Evolutionary conservation across 2,329 filamentous ascomycete species (phyloP).

Genomic region (Monosporascus sp.): DNA sequence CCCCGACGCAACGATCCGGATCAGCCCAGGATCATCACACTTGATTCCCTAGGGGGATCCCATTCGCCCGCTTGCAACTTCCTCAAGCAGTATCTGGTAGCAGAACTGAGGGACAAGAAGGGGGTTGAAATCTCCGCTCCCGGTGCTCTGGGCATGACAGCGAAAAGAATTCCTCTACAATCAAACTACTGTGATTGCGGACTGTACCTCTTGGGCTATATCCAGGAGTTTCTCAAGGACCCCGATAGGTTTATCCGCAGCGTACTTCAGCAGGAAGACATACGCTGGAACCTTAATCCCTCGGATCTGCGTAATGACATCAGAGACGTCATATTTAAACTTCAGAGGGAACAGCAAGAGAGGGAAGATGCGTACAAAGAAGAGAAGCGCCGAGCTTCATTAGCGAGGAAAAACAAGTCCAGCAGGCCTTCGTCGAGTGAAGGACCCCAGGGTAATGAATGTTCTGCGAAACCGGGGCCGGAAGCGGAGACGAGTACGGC

Average conservation of each 20-base stretch:
- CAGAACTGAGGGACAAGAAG: conserved; percentile 65
- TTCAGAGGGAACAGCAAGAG: conserved; percentile 55
- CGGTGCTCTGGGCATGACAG: conserved; percentile 53
- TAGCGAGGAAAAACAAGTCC: conserved; percentile 7
- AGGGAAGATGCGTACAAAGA: conserved; percentile 34
- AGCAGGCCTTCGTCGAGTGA: neutral
- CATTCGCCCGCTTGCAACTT: conserved; percentile 61
- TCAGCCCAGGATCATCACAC: conserved; percentile 71
- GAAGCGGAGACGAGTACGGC: neutral
- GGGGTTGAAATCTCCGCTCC: conserved; percentile 24
- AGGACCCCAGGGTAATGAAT: neutral
- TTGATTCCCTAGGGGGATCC: conserved; percentile 73
- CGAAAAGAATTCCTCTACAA: conserved; percentile 72
- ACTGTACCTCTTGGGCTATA: conserved; percentile 77
- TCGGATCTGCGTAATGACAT: conserved; percentile 60
- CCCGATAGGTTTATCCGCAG: conserved; percentile 66
- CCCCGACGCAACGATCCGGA: conserved; percentile 41
- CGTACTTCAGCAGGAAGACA: conserved; percentile 55
- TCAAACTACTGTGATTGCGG: conserved; percentile 87
- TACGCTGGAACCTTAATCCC: conserved; percentile 50
- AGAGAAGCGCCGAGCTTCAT: conserved; percentile 22
- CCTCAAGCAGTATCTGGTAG: conserved; percentile 71
- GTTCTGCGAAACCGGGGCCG: neutral
- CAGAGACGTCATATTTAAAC: conserved; percentile 58
- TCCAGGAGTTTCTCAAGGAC: conserved; percentile 72